phyloP scores from a whole-genome alignment of 345 rosid genomes.

The Chamaenerion angustifolium region DNA sequence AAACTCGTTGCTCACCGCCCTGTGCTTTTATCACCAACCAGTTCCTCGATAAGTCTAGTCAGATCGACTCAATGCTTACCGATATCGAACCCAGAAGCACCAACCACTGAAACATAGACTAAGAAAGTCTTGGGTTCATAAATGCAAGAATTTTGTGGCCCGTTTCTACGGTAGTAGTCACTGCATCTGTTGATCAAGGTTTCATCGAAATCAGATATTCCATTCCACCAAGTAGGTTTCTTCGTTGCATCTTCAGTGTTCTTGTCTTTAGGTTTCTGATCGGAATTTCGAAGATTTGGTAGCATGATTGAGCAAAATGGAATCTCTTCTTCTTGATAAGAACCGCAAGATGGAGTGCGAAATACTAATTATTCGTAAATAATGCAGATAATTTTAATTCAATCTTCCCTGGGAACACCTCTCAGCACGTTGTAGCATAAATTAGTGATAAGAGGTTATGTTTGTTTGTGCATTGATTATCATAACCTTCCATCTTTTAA shows the following conservation, averaged over 20 bases:
- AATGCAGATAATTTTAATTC: too few species aligned
- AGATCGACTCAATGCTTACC: constrained; percentile 76
- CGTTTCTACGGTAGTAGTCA: constrained; percentile 46
- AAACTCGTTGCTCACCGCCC: constrained; percentile 71
- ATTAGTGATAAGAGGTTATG: too few species aligned
- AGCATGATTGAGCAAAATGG: constrained; percentile 99
- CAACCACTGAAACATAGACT: constrained; percentile 31
- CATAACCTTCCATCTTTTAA: too few species aligned
- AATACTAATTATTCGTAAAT: too few species aligned
- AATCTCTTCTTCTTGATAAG: constrained; percentile 95
- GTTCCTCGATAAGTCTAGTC: constrained; percentile 58
- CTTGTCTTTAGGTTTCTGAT: too few species aligned
- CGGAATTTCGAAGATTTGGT: too few species aligned
- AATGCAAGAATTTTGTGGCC: constrained; percentile 40
- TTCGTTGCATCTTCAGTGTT: too few species aligned
- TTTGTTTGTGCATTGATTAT: too few species aligned
- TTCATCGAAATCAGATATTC: constrained; percentile 57
- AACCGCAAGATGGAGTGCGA: constrained; percentile 49
- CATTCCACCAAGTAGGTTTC: too few species aligned
- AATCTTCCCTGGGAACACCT: too few species aligned
- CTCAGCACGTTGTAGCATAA: too few species aligned
- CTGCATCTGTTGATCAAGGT: constrained; percentile 42
- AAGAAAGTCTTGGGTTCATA: constrained; percentile 48
- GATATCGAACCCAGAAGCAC: constrained; percentile 24
- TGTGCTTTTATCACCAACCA: constrained; percentile 38